Evolutionary conservation across 257 asterid species (phyloP), one percentile per base, ranked within the genome.

Genomic region (Capsicum pubescens): DNA sequence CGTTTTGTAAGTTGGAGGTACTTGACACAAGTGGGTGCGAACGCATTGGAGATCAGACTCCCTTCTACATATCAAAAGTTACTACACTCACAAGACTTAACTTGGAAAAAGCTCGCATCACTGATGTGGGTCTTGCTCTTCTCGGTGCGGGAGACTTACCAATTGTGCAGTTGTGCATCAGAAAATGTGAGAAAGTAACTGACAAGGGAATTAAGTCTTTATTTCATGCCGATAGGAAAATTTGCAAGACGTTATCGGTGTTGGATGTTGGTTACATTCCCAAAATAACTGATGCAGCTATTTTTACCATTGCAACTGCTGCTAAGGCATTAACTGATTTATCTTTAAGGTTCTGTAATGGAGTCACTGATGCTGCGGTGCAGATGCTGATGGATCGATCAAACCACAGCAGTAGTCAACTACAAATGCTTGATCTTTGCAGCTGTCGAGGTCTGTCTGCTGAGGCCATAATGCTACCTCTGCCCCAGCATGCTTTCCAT

Each of bases 11-110:
- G 19, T 86, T 95, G 87, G 94, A 92, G 90, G 84, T 90, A 83
- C 91, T 95, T 21, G 94, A 91, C 55, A 85, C 93, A 26, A 84
- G 83, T 80, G 92, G 95, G 85, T 93, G 97, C 90, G 86, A 92
- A 87, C 93, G 97, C 88, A 86, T 94, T 82, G 92, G 95, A 14
- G 91, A 95, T 88, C 21, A 88, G 26, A 87, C 94, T 88, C 90
- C 94, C 14, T 84, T 82, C 77, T 86, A 86, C 91, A 84, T 94
- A 67, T 90, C 91, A 9, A 66, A 83, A 78, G 88, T 93, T 64
- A 39, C 84, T 67, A 92, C 92, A 35, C 89, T 95, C 77, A 85
- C 91, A 59, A 81, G 90, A 2, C 86, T 95, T 80, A 93, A 90
- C 86, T 90, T 94, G 0, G 92, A 91, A 15, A 97, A 94, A 69